Conservation (phyloP, 2,329 filamentous ascomycete genomes). For the Clarireedia paspali region DNA sequence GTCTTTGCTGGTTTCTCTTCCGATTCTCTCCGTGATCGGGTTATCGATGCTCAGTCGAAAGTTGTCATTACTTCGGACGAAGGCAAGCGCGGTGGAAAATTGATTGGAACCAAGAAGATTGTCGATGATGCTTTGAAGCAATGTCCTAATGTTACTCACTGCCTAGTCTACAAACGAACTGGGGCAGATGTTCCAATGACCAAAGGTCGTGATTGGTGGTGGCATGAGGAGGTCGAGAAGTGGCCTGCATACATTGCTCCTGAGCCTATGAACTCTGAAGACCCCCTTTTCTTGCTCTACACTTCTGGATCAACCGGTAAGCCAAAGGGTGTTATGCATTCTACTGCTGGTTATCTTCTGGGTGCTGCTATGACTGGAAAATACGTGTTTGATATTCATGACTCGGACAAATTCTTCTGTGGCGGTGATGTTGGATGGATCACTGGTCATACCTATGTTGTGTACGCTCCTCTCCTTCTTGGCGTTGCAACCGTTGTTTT, state of each 20-base stretch:
- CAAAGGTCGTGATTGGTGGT: constrained; percentile 84
- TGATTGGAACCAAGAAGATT: constrained; percentile 98
- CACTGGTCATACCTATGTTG: constrained; percentile 96
- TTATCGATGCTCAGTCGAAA: constrained; percentile 82
- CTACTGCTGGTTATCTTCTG: constrained; percentile 88
- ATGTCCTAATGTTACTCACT: constrained; percentile 79
- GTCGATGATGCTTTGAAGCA: constrained; percentile 96
- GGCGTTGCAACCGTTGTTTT: constrained; percentile 95
- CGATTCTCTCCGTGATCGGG: constrained; percentile 90
- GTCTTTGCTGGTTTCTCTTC: constrained; percentile 97
- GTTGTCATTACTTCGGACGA: constrained; percentile 97
- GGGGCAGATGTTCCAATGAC: constrained; percentile 91
- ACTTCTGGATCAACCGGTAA: constrained; percentile 97
- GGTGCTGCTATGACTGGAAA: constrained; percentile 92
- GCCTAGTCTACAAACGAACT: constrained; percentile 91
- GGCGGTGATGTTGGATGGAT: constrained; percentile 99
- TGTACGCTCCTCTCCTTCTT: constrained; percentile 88
- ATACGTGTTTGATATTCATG: constrained; percentile 98
- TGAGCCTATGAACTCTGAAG: constrained; percentile 84
- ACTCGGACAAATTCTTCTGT: constrained; percentile 90
- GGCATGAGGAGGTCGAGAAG: constrained; percentile 97
- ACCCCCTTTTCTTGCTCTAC: constrained; percentile 95
- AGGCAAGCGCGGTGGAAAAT: constrained; percentile 94
- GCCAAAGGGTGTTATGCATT: constrained; percentile 98
- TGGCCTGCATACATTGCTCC: constrained; percentile 89